Percentiles rank a stretch among this genome's conserved stretches.
Evolutionary conservation across 495 filamentous ascomycete genomes (phyloP).

Genomic region (Trichocladium uniseriatum): DNA sequence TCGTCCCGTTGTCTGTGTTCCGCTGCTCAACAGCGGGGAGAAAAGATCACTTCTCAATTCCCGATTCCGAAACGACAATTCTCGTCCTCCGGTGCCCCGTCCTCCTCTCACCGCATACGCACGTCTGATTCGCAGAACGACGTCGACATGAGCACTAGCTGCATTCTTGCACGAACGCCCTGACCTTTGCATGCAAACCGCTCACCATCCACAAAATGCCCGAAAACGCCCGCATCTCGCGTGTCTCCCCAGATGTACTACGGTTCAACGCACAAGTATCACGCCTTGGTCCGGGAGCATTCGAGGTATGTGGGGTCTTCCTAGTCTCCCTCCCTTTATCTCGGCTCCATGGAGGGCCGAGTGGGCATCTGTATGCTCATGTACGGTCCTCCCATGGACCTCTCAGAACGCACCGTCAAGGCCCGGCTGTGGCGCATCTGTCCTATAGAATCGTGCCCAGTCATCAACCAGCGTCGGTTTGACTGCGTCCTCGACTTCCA

Average conservation of each 20-base stretch:
- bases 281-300: no score
- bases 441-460: conserved; percentile 33
- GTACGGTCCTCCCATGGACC: conserved; percentile 20
- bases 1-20: background rate
- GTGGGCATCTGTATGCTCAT: conserved; percentile 19
- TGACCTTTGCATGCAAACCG: conserved; percentile 5
- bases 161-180: conserved; percentile 1
- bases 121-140: conserved; percentile 1
- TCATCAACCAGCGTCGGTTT: conserved; percentile 31
- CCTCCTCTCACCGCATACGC: background rate
- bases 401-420: conserved; percentile 21
- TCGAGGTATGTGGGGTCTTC: background rate
- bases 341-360: no score
- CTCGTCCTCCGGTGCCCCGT: background rate
- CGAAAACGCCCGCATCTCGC: background rate
- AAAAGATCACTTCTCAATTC: background rate
- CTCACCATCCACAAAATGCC: conserved; percentile 1
- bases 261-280: no score
- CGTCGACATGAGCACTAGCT: conserved; percentile 4
- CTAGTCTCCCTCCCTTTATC: background rate
- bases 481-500: conserved; percentile 19
- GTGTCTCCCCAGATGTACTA: background rate
- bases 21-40: conserved; percentile 7
- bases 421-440: conserved; percentile 20
- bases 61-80: background rate